Evolutionary conservation across 495 filamentous ascomycete species (phyloP), one percentile per base, ranked within the genome.

Genomic region (Penicillium salamii): DNA sequence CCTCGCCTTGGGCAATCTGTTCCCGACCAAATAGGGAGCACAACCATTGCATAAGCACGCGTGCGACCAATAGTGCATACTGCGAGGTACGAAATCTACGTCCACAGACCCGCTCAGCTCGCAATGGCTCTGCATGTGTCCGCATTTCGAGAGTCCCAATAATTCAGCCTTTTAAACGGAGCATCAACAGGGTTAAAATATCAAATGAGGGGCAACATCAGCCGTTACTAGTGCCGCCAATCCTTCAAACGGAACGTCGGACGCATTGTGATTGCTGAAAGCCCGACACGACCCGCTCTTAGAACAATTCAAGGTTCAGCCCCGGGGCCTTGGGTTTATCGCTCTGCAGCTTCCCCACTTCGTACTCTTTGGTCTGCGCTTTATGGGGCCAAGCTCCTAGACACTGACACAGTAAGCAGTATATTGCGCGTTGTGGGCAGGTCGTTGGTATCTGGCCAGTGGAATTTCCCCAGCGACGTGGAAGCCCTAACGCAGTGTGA

Each of bases 401-500:
- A 32, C 36, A 42, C 44, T 53, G 32, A 44, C 36, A 44, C 53
- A 52, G 58, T 58, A 49, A 58, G 58, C 58, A 58, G 38, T 42
- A 50, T 55, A 58, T 53, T 53, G 34, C 44, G 9, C 44, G 11
- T 43, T 31, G 29, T 15, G 19, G 47, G 14, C 24, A 28, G 35
- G 28, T 36, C 32, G 50, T 59, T 59, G 55, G 52, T 13, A 38
- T 48, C 32, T 35, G 48, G 20, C 34, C 28, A 31, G 40, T 37
- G 38, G 40, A 43, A 42, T 46, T 21, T 33, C 44, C 34, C 55
- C 57, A 50, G 42, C 40, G 44, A 53, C 48, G 46, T 34, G 54
- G 31, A 55, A 63, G 57, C 60, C 60, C 60, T 63, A 63, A 63
- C 40, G 54, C 57, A 57, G 51, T 58, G 57, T 58, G 54, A 55